Evolutionary conservation across 2,329 filamentous ascomycete species (phyloP), one percentile per base, ranked within the genome.

Genomic region (Domatiomyces catenatus): DNA sequence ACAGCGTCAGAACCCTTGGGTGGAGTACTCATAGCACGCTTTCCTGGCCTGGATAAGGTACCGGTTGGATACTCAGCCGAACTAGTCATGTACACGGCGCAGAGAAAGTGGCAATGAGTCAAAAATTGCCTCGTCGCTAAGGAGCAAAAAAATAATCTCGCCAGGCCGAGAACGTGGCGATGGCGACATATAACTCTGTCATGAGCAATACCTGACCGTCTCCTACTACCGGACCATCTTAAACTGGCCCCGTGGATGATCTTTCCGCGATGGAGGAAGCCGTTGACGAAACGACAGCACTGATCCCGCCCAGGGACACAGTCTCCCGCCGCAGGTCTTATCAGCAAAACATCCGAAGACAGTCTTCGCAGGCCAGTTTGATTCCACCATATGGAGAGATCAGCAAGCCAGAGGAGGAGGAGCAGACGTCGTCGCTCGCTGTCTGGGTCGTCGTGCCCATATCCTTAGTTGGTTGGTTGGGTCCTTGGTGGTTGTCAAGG

Each of bases 381-480:
- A 22, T 28, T 8, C 46, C 46, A 10, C 28, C 18, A 5, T 28
- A 32, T 47, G 46, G 28, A 36, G 46, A 47, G 1, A 39, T 39
- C 32, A 39, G 12, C 32, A 15, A 44, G 47, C 42, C 46, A 42
- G 18, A 20, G 8, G 20, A 20, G 8, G 20, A 18, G 42, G 26
- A 45, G 15, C 51, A 47, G 15, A 46, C 47, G 8, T 53, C 51
- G 26, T 24, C 51, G 10, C 42, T 51, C 17, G 47, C 46, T 44
- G 48, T 53, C 44, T 51, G 49, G 48, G 49, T 49, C 4, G 44
- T 53, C 19, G 49, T 53, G 12, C 51, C 51, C 12, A 49, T 53
- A 12, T 53, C 51, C 3, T 47, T 53, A 1, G 36, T 53, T 12
- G 32, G 50, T 44, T 42, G n/a, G 48, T 39, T 15, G 32, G 8